phyloP scores from a whole-genome alignment of 208 protist genomes.

The Trypanosomatidae sp. region DNA sequence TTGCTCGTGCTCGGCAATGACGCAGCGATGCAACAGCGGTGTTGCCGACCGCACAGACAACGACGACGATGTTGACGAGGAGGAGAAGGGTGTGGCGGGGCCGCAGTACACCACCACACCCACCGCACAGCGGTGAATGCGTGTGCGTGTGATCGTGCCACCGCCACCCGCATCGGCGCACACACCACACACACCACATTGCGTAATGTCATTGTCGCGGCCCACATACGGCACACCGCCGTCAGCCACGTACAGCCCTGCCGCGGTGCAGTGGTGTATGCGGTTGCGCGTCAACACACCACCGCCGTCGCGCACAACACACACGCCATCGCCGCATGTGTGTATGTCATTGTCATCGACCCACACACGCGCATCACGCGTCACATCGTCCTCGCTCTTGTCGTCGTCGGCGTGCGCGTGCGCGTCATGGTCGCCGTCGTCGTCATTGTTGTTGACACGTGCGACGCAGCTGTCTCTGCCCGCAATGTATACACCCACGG shows the following conservation, averaged over 20 bases:
- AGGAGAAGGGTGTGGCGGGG: slow-evolving; percentile 24
- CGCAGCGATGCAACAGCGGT: slow-evolving; percentile 38
- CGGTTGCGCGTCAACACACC: slow-evolving; percentile 46
- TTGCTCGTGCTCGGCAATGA: slow-evolving; percentile 55
- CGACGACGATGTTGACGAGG: slow-evolving; percentile 14
- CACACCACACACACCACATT: slow-evolving; percentile 43
- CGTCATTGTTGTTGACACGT: no score
- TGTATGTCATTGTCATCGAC: slow-evolving; percentile 43
- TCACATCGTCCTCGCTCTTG: no score
- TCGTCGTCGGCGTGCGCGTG: no score
- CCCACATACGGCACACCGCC: slow-evolving; percentile 28
- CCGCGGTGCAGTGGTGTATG: slow-evolving; percentile 42
- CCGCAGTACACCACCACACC: slow-evolving; percentile 50
- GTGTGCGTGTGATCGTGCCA: slow-evolving; percentile 13
- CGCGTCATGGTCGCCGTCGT: no score
- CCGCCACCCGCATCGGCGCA: slow-evolving; percentile 49
- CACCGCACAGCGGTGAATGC: slow-evolving; percentile 21
- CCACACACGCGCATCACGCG: no score
- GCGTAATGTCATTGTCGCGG: slow-evolving; percentile 40
- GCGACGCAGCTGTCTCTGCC: no score
- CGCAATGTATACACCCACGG: no score
- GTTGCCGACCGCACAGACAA: no score
- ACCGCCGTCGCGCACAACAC: slow-evolving; percentile 18
- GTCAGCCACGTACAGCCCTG: slow-evolving; percentile 50
- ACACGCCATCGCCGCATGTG: slow-evolving; percentile 62